A percentile compares a stretch with the other conserved stretches of the same genome.
Conservation (phyloP, 2,329 filamentous ascomycete genomes). For the Tricladium varicosporioides region DNA sequence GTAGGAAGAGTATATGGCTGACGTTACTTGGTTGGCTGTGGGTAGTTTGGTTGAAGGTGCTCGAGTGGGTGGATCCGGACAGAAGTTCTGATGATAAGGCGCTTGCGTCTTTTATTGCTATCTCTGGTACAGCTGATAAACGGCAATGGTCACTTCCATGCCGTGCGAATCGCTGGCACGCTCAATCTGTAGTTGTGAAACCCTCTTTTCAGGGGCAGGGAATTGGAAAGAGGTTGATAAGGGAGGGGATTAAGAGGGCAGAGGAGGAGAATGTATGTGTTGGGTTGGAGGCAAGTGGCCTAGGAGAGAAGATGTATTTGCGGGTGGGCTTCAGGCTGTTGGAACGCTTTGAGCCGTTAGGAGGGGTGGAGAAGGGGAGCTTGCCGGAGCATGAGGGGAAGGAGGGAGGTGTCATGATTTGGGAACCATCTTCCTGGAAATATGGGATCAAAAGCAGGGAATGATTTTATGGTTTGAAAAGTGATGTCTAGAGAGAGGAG, state of each 20-base stretch:
- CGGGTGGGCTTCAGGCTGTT: slow-evolving; percentile 26
- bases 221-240: slow-evolving; percentile 29
- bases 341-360: slow-evolving; percentile 9
- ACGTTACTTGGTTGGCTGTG: not conserved
- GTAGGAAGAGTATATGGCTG: slow-evolving; percentile 6
- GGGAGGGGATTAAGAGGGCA: slow-evolving; percentile 23
- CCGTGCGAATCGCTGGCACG: slow-evolving; percentile 26
- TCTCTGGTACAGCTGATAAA: slow-evolving; percentile 3
- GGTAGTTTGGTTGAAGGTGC: slow-evolving; percentile 1
- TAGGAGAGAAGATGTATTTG: slow-evolving; percentile 26
- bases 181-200: slow-evolving; percentile 23
- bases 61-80: slow-evolving; percentile 10
- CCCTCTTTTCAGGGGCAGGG: slow-evolving; percentile 24
- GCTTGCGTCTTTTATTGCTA: slow-evolving; percentile 13
- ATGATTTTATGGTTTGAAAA: no score
- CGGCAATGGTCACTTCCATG: no score
- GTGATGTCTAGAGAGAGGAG: no score
- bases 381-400: slow-evolving; percentile 24
- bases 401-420: not conserved
- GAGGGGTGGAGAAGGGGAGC: slow-evolving; percentile 22
- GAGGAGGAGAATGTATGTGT: slow-evolving; percentile 24
- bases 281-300: slow-evolving; percentile 24
- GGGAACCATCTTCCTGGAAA: no score
- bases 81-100: slow-evolving; percentile 5
- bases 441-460: no score